Conservation (phyloP, 257 asterid genomes). For the Salvia splendens region DNA sequence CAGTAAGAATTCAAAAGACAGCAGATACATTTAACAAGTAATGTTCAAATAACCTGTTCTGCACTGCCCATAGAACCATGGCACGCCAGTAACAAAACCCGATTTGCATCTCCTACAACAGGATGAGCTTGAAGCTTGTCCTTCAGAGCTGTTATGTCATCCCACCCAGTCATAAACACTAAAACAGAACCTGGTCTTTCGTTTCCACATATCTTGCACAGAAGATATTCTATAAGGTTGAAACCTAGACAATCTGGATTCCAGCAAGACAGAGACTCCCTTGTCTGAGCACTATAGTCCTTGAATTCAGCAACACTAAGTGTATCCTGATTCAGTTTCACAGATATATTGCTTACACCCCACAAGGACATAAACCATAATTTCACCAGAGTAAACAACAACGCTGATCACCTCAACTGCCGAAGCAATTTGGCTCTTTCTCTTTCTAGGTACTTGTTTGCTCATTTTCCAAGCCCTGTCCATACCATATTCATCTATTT, state of each 20-base stretch:
- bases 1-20: too few relatives aligned
- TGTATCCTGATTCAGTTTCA: constrained; percentile 58
- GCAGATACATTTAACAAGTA: constrained; percentile 25
- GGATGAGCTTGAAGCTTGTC: constrained; percentile 82
- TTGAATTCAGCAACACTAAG: constrained; percentile 67
- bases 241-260: constrained; percentile 89
- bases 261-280: constrained; percentile 83
- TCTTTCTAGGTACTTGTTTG: constrained; percentile 82
- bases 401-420: constrained; percentile 76
- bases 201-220: constrained; percentile 65
- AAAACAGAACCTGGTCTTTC: constrained; percentile 85
- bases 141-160: constrained; percentile 78
- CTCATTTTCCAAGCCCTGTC: constrained; percentile 86
- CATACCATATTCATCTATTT: constrained; percentile 83
- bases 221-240: constrained; percentile 73
- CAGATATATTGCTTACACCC: constrained; percentile 33
- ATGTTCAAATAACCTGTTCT: constrained; percentile 68
- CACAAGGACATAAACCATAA: constrained; percentile 28
- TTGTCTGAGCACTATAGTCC: constrained; percentile 62
- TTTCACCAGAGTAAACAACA: constrained; percentile 20
- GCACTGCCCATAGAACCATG: constrained; percentile 96
- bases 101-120: constrained; percentile 69
- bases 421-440: constrained; percentile 84
- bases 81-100: constrained; percentile 82
- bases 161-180: constrained; percentile 98